Base-by-base conservation (phyloP, 2,329 filamentous ascomycete species). In the Domatiomyces globalis region DNA sequence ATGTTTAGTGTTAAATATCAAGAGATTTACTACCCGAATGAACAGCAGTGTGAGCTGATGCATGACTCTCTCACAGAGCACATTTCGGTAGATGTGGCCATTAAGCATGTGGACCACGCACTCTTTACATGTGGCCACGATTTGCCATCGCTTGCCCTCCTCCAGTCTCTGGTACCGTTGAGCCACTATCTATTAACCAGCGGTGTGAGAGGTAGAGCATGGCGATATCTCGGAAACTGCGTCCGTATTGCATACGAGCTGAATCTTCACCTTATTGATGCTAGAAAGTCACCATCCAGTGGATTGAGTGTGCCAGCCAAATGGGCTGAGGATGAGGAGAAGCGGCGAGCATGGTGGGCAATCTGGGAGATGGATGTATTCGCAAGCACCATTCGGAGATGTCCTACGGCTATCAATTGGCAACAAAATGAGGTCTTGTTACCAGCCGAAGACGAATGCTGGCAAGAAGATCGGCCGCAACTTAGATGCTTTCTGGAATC, bases 351-450 rank as follows among this genome's bases (percentile, higher is more conserved):
- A 0, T 71, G 67, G 66, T 71, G 67, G 68, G 64, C 67, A 0
- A 64, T 70, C 18, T 71, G 67, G 68, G 68, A 71, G 50, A 68
- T 71, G 63, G 69, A 71, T 51, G 63, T 68, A 7, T 71, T 69
- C 52, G 67, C 67, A 2, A 67, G 62, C 47, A 66, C 66, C n/a
- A 66, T 71, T 29, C 63, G 67, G 7, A 62, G 67, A 3, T 60
- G 61, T 15, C 68, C 68, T 1, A 63, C 64, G 0, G 67, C 63
- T 0, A 63, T 71, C 5, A 61, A 68, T 54, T 66, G 63, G 62
- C 54, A 58, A 4, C 62, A 66, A 49, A 69, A 65, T 49, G 60
- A 67, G 19, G 66, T 63, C 4, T 57, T 65, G 47, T 62, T 71
- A 1, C 68, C 67, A 1, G 62, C 65, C 1, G 56, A 63, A 5